phyloP scores from a whole-genome alignment of 352 stramenopile species.

The Pythium sp. region DNA sequence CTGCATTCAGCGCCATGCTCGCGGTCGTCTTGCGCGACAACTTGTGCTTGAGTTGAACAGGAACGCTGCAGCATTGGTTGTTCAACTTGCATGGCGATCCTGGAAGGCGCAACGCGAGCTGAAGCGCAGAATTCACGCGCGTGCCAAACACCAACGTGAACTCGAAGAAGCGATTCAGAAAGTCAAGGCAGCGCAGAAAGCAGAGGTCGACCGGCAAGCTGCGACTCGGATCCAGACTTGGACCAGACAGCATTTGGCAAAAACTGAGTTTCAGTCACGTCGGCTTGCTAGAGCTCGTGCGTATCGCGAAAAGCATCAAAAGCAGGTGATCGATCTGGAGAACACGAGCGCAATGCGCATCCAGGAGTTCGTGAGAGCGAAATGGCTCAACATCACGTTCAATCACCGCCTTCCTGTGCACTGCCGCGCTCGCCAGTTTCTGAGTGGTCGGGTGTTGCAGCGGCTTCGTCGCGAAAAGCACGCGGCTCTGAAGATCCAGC shows the following conservation, averaged over 20 bases:
- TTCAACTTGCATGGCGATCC: slow-evolving; percentile 38
- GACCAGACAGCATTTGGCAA: slow-evolving; percentile 24
- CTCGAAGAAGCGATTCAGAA: slow-evolving; percentile 13
- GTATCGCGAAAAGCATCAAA: slow-evolving; percentile 15
- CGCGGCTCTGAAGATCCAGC: slow-evolving; percentile 44
- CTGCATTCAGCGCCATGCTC: slow-evolving; percentile 37
- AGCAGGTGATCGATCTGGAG: slow-evolving; percentile 20
- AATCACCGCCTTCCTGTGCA: slow-evolving; percentile 27
- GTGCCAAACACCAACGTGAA: slow-evolving; percentile 12
- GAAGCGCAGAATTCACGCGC: slow-evolving; percentile 8
- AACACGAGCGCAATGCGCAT: slow-evolving; percentile 29
- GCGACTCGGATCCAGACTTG: slow-evolving; percentile 32
- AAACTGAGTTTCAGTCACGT: slow-evolving; percentile 16
- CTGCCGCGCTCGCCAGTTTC: slow-evolving; percentile 35
- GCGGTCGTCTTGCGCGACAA: slow-evolving; percentile 27
- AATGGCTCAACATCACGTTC: slow-evolving; percentile 16
- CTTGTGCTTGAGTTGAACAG: slow-evolving; percentile 17
- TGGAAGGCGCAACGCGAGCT: slow-evolving; percentile 22
- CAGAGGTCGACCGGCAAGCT: slow-evolving; percentile 21
- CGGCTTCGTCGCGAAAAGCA: slow-evolving; percentile 22
- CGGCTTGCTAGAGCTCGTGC: slow-evolving; percentile 21
- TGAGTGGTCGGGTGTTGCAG: slow-evolving; percentile 27
- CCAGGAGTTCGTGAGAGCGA: slow-evolving; percentile 33
- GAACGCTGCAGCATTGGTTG: slow-evolving; percentile 17
- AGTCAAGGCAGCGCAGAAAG: slow-evolving; percentile 18